Percentiles rank a stretch among this genome's conserved stretches.
These are phyloP conservation scores for Pythium phragmitis DNA, from an alignment of 352 stramenopile species.

Conservation along the genomic window DNA sequence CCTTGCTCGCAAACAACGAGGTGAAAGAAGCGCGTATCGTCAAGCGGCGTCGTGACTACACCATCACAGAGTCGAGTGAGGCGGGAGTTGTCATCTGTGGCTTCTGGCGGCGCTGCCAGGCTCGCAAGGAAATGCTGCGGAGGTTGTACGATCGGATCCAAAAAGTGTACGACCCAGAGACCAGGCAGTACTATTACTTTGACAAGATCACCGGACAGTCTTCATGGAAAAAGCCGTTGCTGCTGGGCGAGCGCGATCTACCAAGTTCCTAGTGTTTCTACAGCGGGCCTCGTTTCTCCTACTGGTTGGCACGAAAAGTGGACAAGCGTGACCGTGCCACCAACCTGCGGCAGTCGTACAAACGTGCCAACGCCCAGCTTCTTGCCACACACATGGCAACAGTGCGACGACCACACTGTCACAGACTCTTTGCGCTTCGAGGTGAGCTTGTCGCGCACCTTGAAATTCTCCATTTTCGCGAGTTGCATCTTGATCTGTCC, in stretches of 20 bases:
- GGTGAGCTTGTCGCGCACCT: slow-evolving; percentile 62
- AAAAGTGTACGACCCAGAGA: slow-evolving; percentile 68
- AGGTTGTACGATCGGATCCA: slow-evolving; percentile 53
- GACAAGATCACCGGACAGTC: slow-evolving; percentile 69
- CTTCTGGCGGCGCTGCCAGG: slow-evolving; percentile 45
- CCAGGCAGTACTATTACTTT: slow-evolving; percentile 80
- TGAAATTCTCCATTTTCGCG: slow-evolving; percentile 89
- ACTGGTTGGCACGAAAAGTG: slow-evolving; percentile 78
- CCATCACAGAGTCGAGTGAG: slow-evolving; percentile 44
- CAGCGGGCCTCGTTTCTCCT: slow-evolving; percentile 9
- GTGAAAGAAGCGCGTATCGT: slow-evolving; percentile 39
- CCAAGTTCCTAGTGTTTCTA: slow-evolving; percentile 6
- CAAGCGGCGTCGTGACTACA: slow-evolving; percentile 43
- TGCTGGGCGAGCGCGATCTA: slow-evolving; percentile 51
- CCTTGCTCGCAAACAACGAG: slow-evolving; percentile 43
- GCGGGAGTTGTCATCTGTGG: slow-evolving; percentile 39
- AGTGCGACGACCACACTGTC: slow-evolving; percentile 73
- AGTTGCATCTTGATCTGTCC: slow-evolving; percentile 85
- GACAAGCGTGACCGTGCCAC: slow-evolving; percentile 38
- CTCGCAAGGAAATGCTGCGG: slow-evolving; percentile 45
- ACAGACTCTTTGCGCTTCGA: slow-evolving; percentile 68
- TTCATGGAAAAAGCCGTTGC: slow-evolving; percentile 70
- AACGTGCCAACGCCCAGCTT: slow-evolving; percentile 72
- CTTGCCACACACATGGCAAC: slow-evolving; percentile 67
- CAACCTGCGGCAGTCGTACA: slow-evolving; percentile 51